Base-by-base conservation (phyloP, 2,329 filamentous ascomycete genomes). In the Fusarium xyrophilum region DNA sequence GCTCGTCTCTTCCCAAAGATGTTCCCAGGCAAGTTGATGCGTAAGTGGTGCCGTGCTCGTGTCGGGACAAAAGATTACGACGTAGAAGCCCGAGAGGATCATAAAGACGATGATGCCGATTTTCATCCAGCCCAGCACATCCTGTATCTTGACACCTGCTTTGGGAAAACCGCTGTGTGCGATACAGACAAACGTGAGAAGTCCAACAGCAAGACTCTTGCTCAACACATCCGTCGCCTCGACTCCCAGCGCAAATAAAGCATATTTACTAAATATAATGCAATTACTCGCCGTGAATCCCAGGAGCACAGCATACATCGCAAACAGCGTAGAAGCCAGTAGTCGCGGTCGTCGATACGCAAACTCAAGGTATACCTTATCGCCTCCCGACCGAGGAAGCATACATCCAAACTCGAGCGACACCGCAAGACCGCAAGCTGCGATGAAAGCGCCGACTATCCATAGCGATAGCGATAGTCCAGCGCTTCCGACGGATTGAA, bases 331-430 rank as follows among this genome's bases (percentile, higher is more conserved):
- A 5, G 88, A 89, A 0, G 88, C 87, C 6, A 92, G 81, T 64
- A 90, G 88, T 9, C 84, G 83, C 3, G 90, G 90, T 33, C 81
- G 81, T 4, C 85, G 84, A 74, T 90, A 92, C 0, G 88, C 88
- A 74, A 89, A 90, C 75, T 92, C 89, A 44, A 92, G 83, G 72
- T 91, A 92, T 10, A 91, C 88, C 77, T 92, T 92, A 28, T 86
- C 82, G 27, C 89, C 90, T 10, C 90, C 90, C 1, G 87, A 90
- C 1, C 89, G 82, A 19, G 90, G 90, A 17, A 92, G 79, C 89
- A 91, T 91, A 71, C 85, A 89, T 0, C 90, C 90, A 70, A 87
- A 90, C 73, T 93, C 90, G 51, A 92, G 82, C 10, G 84, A 84
- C 0, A 92, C 83, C 6, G 84, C 83, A 5, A 92, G 79, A 0